phyloP scores from a whole-genome alignment of 345 rosid genomes.

The Cardamine occulta region DNA sequence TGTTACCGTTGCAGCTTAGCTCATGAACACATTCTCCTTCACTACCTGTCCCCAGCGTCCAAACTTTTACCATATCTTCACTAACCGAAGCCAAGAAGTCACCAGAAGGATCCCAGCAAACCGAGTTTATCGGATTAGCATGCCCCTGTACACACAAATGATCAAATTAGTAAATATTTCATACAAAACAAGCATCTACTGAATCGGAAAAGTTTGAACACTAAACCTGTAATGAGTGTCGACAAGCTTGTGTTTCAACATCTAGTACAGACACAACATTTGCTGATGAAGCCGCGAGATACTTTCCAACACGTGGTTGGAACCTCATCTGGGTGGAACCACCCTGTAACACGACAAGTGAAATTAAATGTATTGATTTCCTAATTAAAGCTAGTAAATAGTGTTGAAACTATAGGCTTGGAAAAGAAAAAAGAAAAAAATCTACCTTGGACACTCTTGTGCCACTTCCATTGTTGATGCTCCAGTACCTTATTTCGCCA shows the following conservation, averaged over 20 bases:
- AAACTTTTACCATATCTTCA: constrained; percentile 90
- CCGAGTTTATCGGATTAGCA: constrained; percentile 70
- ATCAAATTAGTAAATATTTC: not conserved
- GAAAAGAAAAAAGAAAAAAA: not conserved
- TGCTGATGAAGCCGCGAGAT: constrained; percentile 89
- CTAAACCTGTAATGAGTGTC: constrained; percentile 74
- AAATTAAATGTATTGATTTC: not conserved
- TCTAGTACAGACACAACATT: constrained; percentile 85
- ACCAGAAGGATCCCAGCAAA: constrained; percentile 93
- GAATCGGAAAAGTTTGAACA: constrained; percentile 7
- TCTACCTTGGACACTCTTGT: constrained; percentile 79
- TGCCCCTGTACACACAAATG: constrained; percentile 61
- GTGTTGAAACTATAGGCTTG: constrained; percentile 6
- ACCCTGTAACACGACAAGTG: constrained; percentile 54
- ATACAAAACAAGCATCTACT: not conserved
- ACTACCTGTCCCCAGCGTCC: constrained; percentile 83
- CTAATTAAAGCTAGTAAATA: not conserved
- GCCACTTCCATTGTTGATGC: constrained; percentile 81
- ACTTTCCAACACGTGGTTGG: constrained; percentile 87
- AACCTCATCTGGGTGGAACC: constrained; percentile 84
- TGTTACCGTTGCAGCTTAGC: constrained; percentile 86
- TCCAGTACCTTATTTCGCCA: constrained; percentile 96
- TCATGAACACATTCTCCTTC: constrained; percentile 92
- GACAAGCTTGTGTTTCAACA: constrained; percentile 76
- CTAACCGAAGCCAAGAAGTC: constrained; percentile 88